These are phyloP conservation scores for Murraya paniculata DNA, from an alignment of 345 rosid species.

Conservation along the genomic window DNA sequence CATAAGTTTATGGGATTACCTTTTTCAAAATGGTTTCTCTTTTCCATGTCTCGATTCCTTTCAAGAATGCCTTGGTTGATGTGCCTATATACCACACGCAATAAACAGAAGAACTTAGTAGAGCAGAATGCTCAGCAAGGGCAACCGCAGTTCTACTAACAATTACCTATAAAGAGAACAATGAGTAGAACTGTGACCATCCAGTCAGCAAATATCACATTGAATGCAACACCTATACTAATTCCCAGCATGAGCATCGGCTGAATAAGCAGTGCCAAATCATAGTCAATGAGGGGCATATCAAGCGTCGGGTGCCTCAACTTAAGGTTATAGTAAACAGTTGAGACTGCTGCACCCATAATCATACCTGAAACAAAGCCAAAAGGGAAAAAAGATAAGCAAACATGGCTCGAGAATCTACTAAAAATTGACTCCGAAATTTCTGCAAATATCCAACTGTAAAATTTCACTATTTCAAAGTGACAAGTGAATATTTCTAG, in stretches of 20 bases:
- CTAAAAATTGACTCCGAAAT: neutral
- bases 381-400: neutral
- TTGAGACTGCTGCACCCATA: constrained; percentile 77
- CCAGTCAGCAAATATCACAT: constrained; percentile 80
- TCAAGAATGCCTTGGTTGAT: constrained; percentile 42
- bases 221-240: constrained; percentile 74
- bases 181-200: constrained; percentile 81
- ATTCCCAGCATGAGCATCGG: constrained; percentile 89
- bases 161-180: constrained; percentile 68
- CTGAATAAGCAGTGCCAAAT: constrained; percentile 75
- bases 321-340: constrained; percentile 76
- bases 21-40: constrained; percentile 44
- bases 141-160: neutral
- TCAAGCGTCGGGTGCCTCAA: constrained; percentile 74
- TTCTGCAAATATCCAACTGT: neutral
- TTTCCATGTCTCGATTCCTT: constrained; percentile 48
- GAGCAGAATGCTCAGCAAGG: neutral
- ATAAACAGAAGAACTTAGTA: constrained; percentile 1
- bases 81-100: constrained; percentile 27
- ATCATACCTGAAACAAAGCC: constrained; percentile 62
- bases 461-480: neutral
- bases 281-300: constrained; percentile 79
- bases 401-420: neutral
- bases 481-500: neutral
- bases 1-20: constrained; percentile 18